Evolutionary conservation across 2,329 filamentous ascomycete genomes (phyloP).

Genomic region (Penicillium sp.): DNA sequence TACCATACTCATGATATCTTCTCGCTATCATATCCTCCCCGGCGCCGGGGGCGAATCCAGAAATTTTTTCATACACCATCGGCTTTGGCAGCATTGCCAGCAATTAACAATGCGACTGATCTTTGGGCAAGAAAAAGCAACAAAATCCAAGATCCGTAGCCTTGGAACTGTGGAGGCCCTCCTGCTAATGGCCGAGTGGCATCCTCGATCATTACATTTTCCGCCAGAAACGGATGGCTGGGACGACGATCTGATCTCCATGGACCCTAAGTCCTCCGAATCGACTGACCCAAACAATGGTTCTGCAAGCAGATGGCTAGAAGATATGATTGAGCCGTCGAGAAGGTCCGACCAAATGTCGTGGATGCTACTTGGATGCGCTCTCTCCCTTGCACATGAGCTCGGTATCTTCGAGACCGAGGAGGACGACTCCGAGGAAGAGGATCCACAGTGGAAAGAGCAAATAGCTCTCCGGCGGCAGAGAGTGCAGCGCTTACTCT

Average conservation of each 20-base stretch:
- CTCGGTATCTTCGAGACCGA: constrained; percentile 52
- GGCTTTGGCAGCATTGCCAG: constrained; percentile 56
- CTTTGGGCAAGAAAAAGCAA: constrained; percentile 54
- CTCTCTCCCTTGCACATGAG: constrained; percentile 54
- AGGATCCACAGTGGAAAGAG: constrained; percentile 30
- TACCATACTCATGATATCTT: constrained; percentile 57
- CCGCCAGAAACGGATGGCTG: constrained; percentile 55
- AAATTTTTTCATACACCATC: constrained; percentile 55
- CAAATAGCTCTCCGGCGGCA: constrained; percentile 35
- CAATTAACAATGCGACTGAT: constrained; percentile 55
- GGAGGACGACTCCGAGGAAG: constrained; percentile 24
- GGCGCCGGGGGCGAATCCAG: constrained; percentile 48
- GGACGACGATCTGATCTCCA: constrained; percentile 54
- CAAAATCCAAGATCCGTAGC: constrained; percentile 50
- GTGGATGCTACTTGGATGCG: constrained; percentile 59
- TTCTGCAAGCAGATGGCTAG: constrained; percentile 48
- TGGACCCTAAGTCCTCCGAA: constrained; percentile 38
- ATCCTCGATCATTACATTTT: constrained; percentile 55
- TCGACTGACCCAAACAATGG: constrained; percentile 24
- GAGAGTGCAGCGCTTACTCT: constrained; percentile 41
- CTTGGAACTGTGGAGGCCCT: constrained; percentile 56
- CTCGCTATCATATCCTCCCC: constrained; percentile 49
- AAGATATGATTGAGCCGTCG: constrained; percentile 56
- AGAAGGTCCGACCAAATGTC: constrained; percentile 59
- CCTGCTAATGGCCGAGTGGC: constrained; percentile 57